Evolutionary conservation across 2,329 filamentous ascomycete genomes (phyloP).

Genomic region (Pseudocercospora crystallina): DNA sequence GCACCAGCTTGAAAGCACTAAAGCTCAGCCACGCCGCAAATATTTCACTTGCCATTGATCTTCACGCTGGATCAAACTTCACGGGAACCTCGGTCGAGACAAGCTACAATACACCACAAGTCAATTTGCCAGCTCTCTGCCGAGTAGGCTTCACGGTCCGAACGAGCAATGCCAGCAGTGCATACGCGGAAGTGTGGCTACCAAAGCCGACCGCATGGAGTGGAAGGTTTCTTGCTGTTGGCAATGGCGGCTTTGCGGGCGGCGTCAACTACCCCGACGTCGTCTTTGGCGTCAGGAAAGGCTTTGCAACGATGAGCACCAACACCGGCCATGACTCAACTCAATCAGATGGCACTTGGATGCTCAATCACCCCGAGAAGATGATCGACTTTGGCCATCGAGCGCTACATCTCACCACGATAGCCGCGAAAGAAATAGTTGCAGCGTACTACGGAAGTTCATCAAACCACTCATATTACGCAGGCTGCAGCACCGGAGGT

Average conservation of each 20-base stretch:
- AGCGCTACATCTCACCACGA: slow-evolving; percentile 52
- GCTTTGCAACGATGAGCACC: slow-evolving; percentile 43
- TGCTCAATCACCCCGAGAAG: slow-evolving; percentile 35
- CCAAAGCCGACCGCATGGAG: slow-evolving; percentile 20
- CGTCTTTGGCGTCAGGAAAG: slow-evolving; percentile 35
- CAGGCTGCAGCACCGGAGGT: slow-evolving; percentile 41
- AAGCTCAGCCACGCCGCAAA: too few relatives aligned
- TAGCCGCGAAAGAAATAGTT: slow-evolving; percentile 40
- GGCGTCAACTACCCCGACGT: slow-evolving; percentile 49
- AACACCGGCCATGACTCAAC: slow-evolving; percentile 41
- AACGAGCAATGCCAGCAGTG: slow-evolving; percentile 6
- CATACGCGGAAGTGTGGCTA: slow-evolving; percentile 12
- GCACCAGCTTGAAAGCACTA: too few relatives aligned
- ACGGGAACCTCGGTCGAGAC: slow-evolving; percentile 11
- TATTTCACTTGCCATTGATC: not conserved
- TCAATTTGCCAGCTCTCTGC: slow-evolving; percentile 12
- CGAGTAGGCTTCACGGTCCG: slow-evolving; percentile 9
- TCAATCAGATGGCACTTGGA: slow-evolving; percentile 34
- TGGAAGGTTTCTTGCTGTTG: slow-evolving; percentile 34
- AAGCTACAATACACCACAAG: slow-evolving; percentile 9
- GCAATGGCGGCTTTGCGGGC: slow-evolving; percentile 46
- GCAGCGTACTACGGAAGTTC: slow-evolving; percentile 34
- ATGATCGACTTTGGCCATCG: slow-evolving; percentile 38
- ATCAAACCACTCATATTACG: slow-evolving; percentile 39
- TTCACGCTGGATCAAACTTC: slow-evolving; percentile 12